Evolutionary conservation across 1,284 basidiomycete species (phyloP), one percentile per base, ranked within the genome.

Genomic region (Ganoderma leucocontextum): DNA sequence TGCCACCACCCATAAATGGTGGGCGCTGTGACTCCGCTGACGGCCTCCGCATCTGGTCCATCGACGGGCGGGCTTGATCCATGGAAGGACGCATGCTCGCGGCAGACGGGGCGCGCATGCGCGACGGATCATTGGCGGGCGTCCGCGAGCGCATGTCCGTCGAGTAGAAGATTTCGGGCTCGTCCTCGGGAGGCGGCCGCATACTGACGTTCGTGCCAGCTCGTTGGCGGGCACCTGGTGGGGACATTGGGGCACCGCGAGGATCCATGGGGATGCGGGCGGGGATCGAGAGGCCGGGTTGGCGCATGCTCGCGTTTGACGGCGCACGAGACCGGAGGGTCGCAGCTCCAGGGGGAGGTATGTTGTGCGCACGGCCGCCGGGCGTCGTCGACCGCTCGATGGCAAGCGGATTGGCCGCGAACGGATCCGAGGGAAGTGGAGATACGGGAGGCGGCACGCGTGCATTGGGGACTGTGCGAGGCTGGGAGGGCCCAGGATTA

Each of bases 161-260:
- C 4, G 76, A 75, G 42, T 77, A 77, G 41, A 76, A 72, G 52
- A 77, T 62, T 13, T 75, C 74, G 35, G 73, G 19, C 7, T 44
- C 47, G 4, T 22, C 10, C 47, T 72, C 60, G 35, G 68, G 55
- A 13, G 67, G 60, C 19, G 71, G 69, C 15, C 72, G 68, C 13
- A 60, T 49, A 58, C 70, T 72, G 33, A 65, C 60, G 60, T 74
- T 73, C 29, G 76, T 76, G n/a, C 72, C 70, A 17, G 78, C 70
- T 22, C 78, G 68, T 19, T 74, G 70, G 25, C 77, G 77, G 15
- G 42, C 62, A 1, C 65, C 41, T 2, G 70, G 55, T 0, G 64
- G 39, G 36, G 70, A 67, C 47, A 58, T 55, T 9, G 53, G 44
- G 19, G 7, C 44, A 19, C 29, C 13, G 5, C 38, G 58, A 13